Base-by-base conservation (phyloP, 208 protist species). In the Leishmania martiniquensis region DNA sequence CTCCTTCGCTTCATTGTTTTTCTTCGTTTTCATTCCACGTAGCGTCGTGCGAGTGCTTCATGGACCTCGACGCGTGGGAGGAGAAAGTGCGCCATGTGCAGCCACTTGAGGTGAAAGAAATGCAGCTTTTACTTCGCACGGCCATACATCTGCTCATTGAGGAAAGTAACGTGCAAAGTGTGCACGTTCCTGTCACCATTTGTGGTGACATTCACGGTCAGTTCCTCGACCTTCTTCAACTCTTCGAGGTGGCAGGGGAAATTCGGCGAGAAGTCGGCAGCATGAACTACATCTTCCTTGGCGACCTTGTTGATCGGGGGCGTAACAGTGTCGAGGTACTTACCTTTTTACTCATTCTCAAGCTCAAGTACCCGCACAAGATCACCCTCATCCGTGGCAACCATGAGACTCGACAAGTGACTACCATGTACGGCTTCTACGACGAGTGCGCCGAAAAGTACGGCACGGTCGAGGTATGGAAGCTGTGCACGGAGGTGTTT, bases 171-270 rank as follows among this genome's bases (percentile, higher is more conserved):
- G 98, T 99, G 55, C 91, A 97, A 68, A 85, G 81, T 32, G 92
- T 99, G 7, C 37, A 76, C 44, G 84, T 98, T 4, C 99, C 99
- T 9, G 98, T 99, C 1, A 99, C 98, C 2, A 98, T 99, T 42
- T 99, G 98, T 85, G 99, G 99, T 15, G 99, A 99, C 83, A 99
- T 99, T 80, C 99, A 99, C 85, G 99, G 99, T 10, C 99, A 99
- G 93, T 99, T 99, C 69, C 95, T 95, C 68, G 98, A 99, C 86
- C 89, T 99, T 15, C 88, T 99, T 32, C 89, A 98, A 45, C 87
- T 99, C 22, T 99, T 99, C 85, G 81, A 97, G 54, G 90, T 99
- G 42, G 96, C 97, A 22, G 98, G 98, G 13, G 89, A 95, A 63
- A 81, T 98, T 39, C 84, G 89, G 29, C 82, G 74, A 15, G 84